Evolutionary conservation across 352 stramenopile genomes (phyloP).

Genomic region (Globisporangium sylvaticum): DNA sequence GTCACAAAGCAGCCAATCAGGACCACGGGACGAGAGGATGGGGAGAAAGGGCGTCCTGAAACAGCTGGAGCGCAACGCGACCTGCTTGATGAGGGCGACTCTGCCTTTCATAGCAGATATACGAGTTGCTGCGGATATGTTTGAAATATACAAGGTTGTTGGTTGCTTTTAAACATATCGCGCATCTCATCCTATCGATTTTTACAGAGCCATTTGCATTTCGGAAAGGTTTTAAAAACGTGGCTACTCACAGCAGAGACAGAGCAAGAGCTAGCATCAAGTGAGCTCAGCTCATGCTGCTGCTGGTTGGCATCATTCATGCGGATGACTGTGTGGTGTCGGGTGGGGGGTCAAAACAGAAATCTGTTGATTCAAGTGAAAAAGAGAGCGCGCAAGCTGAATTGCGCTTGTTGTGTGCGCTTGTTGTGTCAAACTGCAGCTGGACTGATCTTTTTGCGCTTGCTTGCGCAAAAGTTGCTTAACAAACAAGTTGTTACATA

Average conservation of each 20-base stretch:
- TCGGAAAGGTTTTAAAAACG: background rate
- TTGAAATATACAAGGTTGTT: too few relatives aligned
- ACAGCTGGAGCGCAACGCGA: background rate
- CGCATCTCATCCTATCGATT: background rate
- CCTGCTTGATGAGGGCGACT: background rate
- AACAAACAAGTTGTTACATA: too few relatives aligned
- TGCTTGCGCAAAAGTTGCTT: background rate
- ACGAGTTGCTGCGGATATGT: background rate
- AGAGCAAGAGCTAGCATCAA: background rate
- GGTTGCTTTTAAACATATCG: too few relatives aligned
- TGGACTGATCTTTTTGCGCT: background rate
- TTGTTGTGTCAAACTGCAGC: background rate
- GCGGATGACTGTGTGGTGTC: background rate
- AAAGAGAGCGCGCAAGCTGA: background rate
- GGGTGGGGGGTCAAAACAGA: background rate
- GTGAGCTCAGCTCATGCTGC: background rate
- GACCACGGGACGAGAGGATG: background rate
- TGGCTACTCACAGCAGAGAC: background rate
- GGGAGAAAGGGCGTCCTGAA: background rate
- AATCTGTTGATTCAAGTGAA: background rate
- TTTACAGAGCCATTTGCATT: background rate
- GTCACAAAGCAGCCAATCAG: conserved; percentile 1
- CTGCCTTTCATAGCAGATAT: background rate
- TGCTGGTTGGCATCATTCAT: background rate
- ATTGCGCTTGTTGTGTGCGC: background rate